phyloP scores from a whole-genome alignment of 768 basidiomycete genomes.

The Dentipellis fragilis region DNA sequence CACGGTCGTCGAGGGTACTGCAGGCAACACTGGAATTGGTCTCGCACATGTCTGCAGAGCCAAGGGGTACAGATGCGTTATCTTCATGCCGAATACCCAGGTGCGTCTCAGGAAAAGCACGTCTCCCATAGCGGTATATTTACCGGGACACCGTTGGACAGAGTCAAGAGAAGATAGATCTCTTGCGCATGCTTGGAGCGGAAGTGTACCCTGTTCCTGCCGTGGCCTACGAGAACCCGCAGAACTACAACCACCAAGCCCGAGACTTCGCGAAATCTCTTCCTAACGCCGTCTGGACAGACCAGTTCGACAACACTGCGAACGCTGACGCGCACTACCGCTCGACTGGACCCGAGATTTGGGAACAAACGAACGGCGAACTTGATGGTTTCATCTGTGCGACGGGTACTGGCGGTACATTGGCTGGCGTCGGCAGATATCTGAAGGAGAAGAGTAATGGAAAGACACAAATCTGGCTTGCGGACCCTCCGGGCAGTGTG shows the following conservation, averaged over 20 bases:
- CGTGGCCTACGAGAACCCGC: conserved; percentile 89
- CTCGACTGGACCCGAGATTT: conserved; percentile 94
- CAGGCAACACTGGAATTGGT: conserved; percentile 96
- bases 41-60: conserved; percentile 91
- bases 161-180: conserved; percentile 98
- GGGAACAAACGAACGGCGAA: conserved; percentile 73
- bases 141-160: conserved; percentile 19
- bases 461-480: conserved; percentile 83
- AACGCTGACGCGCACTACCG: conserved; percentile 83
- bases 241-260: conserved; percentile 98
- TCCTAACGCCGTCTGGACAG: conserved; percentile 87
- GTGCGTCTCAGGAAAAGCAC: conserved; percentile 23
- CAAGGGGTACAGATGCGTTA: conserved; percentile 93
- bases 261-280: conserved; percentile 69
- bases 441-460: conserved; percentile 75
- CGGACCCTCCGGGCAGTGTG: conserved; percentile 95
- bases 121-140: neutral
- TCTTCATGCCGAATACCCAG: conserved; percentile 97
- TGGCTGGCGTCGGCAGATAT: conserved; percentile 81
- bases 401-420: conserved; percentile 93
- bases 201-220: conserved; percentile 96
- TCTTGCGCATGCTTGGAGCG: conserved; percentile 93
- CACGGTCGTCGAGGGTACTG: conserved; percentile 95
- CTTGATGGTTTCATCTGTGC: conserved; percentile 90
- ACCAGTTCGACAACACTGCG: conserved; percentile 96